Percentiles rank a stretch among this genome's conserved stretches.
Evolutionary conservation across 2,329 filamentous ascomycete genomes (phyloP).

Genomic region (Arachnopeziza araneosa): DNA sequence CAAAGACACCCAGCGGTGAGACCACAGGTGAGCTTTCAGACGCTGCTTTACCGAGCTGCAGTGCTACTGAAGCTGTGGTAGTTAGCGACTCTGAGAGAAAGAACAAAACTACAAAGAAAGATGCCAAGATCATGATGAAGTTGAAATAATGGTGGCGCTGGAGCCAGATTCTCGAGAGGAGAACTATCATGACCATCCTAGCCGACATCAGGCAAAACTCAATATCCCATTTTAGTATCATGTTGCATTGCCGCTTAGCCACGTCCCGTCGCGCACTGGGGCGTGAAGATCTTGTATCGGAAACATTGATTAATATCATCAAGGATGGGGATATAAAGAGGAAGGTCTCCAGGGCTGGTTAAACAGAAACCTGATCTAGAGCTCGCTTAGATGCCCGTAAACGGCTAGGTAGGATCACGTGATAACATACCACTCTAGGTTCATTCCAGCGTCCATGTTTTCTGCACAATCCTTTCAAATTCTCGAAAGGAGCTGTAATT

Average conservation of each 20-base stretch:
- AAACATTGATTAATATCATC: neutral
- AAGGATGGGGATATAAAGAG: neutral
- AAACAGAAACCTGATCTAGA: neutral
- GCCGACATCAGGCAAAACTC: neutral
- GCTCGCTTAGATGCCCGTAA: neutral
- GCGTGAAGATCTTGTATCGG: neutral
- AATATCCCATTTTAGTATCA: constrained; percentile 10
- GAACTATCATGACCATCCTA: neutral
- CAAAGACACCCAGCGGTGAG: constrained; percentile 13
- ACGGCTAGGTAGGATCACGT: neutral
- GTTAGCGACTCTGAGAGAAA: constrained; percentile 2
- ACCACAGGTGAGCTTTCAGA: neutral
- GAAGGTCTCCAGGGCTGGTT: neutral
- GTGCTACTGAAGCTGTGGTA: neutral
- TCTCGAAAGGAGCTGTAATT: neutral
- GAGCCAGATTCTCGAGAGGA: neutral
- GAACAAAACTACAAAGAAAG: neutral
- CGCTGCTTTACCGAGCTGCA: neutral
- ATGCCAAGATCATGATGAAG: constrained; percentile 1
- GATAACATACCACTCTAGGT: neutral
- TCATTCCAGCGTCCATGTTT: neutral
- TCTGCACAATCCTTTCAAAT: neutral
- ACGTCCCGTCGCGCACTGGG: neutral
- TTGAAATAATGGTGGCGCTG: neutral
- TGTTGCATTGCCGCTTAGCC: neutral